Base-by-base conservation (phyloP, 129 eudicot species). In the Scalesia atractyloides region DNA sequence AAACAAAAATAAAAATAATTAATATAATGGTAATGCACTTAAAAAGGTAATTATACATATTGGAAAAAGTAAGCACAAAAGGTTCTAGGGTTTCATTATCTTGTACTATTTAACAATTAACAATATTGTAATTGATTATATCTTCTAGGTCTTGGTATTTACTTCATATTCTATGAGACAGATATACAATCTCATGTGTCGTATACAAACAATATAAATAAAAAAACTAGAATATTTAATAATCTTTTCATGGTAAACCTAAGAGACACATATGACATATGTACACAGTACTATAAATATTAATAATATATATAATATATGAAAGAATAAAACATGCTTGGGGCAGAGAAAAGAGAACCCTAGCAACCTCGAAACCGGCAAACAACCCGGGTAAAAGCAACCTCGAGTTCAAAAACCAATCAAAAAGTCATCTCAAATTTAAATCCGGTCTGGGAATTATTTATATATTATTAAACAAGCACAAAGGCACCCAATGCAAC, bases 391-490 rank as follows among this genome's bases (percentile, higher is more conserved):
- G 86, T 57, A 84, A 86, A 84, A 85, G 86, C 70, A 69, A 76
- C 86, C 78, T 86, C 83, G 87, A 84, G 89, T 77, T 69, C 85
- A 79, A 89, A 80, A 86, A 72, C 84, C 77, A 72, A 63, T 66
- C 82, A 72, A 71, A 88, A 83, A 82, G 80, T 61, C 36, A 69
- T 48, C 67, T 19, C 37, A 75, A 81, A 52, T 73, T 74, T 73
- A 81, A 77, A 61, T 44, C 80, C 60, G 78, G 61, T 69, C 52
- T 52, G 59, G 58, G 52, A 76, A 63, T 41, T 71, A 39, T 68
- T 54, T 24, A 58, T 12, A 18, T 39, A 53, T 56, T 56, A 56
- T 56, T 52, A 1, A 52, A 52, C 12, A 33, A 41, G 43, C 34
- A 74, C 22, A 47, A 76, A 81, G 41, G 64, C 53, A 57, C 79